phyloP scores from a whole-genome alignment of 208 protist genomes.

The Trypanosoma melophagium region DNA sequence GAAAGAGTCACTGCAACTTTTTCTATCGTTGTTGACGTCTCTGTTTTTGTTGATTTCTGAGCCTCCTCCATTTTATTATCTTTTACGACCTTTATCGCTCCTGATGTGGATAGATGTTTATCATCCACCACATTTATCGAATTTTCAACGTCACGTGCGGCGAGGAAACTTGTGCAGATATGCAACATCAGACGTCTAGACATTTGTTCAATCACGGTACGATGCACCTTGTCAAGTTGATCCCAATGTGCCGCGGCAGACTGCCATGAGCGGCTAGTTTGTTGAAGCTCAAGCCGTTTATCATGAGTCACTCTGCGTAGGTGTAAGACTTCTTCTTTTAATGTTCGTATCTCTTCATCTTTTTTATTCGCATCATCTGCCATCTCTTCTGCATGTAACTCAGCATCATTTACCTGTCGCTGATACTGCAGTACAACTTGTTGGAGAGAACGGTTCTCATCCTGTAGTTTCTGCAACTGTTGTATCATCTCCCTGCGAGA shows the following conservation, averaged over 20 bases:
- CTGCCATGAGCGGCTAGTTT: conserved; percentile 24
- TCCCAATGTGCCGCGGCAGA: conserved; percentile 22
- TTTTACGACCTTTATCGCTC: too few relatives aligned
- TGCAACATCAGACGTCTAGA: conserved; percentile 22
- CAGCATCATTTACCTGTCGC: conserved; percentile 63
- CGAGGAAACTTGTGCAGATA: not conserved
- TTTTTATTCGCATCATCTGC: conserved; percentile 11
- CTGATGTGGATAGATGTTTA: not conserved
- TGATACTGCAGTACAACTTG: conserved; percentile 40
- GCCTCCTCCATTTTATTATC: not conserved
- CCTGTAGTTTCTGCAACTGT: conserved; percentile 12
- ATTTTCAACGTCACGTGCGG: not conserved
- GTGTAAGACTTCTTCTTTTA: conserved; percentile 51
- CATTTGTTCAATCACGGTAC: conserved; percentile 30
- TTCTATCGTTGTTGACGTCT: too few relatives aligned
- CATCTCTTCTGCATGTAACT: conserved; percentile 49
- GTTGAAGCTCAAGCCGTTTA: conserved; percentile 19
- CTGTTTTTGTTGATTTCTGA: not conserved
- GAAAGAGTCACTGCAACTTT: not conserved
- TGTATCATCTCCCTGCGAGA: conserved; percentile 22
- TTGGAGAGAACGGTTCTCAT: conserved; percentile 48
- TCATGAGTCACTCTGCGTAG: conserved; percentile 44
- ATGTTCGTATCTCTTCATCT: conserved; percentile 34
- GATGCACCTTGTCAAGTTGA: conserved; percentile 32
- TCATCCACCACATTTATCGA: not conserved